Base-by-base conservation (phyloP, 2,329 filamentous ascomycete genomes). In the Penicillium sp. region DNA sequence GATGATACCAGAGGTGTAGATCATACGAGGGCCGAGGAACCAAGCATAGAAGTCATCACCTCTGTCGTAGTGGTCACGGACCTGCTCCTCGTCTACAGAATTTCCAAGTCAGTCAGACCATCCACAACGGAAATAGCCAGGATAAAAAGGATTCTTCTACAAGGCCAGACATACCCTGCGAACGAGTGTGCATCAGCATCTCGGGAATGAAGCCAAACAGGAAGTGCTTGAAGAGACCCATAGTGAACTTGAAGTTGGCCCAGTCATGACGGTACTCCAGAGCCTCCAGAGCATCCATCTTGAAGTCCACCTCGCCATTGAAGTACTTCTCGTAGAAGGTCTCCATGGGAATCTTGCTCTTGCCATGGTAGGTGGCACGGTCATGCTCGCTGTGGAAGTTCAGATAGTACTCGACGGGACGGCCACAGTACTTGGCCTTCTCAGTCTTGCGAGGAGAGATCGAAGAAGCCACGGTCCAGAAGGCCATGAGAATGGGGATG, bases 291-390 rank as follows among this genome's bases (percentile, higher is more conserved):
- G 79, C 82, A 72, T 97, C 93, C 49, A 90, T 90, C 70, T 95
- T 97, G 79, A 96, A 91, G 61, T 95, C 89, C 55, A 95, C 90
- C 49, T 95, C 84, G 50, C 88, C 89, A 66, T 93, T 86, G 72
- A 97, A 95, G 79, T 96, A 97, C 86, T 91, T 95, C 73, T 96
- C 90, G 68, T 94, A 84, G 78, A 97, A 97, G 25, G 89, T 94
- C 76, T 95, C 85, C 67, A 72, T 72, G 47, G 69, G 69, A 34
- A 75, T 73, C 62, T 74, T 74, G 67, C 71, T 73, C 64, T 73
- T 74, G 56, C 73, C 73, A 51, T 67, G 71, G 61, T 75, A 76
- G 49, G 68, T 72, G 29, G 66, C 67, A 49, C 69, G 66, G 51
- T 75, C 73, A 56, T 72, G 68, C 55, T 73, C 70, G 53, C 61